Conservation (phyloP, 2,329 filamentous ascomycete species). For the Xylaria sp. region DNA sequence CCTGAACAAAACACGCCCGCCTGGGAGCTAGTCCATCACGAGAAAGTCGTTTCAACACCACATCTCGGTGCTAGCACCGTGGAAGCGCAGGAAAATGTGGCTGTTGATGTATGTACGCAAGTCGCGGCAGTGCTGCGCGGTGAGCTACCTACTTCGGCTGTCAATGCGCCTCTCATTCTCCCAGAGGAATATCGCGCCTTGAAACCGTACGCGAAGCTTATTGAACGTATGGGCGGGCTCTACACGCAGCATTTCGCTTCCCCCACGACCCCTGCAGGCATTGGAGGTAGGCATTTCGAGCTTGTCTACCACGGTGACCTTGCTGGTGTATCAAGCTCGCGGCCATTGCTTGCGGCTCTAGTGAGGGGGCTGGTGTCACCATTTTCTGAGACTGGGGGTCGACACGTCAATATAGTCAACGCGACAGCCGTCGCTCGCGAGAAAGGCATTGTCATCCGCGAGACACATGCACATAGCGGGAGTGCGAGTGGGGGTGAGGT, state of each 20-base stretch:
- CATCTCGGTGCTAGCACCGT: constrained; percentile 83
- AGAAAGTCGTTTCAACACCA: constrained; percentile 79
- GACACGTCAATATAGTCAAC: constrained; percentile 85
- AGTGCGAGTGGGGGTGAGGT: constrained; percentile 61
- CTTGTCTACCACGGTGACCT: constrained; percentile 81
- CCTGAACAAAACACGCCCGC: constrained; percentile 69
- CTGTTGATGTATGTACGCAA: constrained; percentile 83
- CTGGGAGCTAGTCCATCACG: constrained; percentile 71
- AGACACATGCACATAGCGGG: constrained; percentile 67
- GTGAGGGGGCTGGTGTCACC: constrained; percentile 79
- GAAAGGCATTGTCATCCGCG: constrained; percentile 80
- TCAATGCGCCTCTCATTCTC: constrained; percentile 83
- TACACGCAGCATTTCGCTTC: constrained; percentile 79
- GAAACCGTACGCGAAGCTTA: constrained; percentile 76
- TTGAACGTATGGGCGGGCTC: constrained; percentile 81
- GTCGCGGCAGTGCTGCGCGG: constrained; percentile 78
- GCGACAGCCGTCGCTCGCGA: constrained; percentile 79
- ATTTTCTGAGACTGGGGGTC: constrained; percentile 72
- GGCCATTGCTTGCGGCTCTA: constrained; percentile 80
- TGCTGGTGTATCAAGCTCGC: constrained; percentile 76
- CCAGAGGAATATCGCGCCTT: constrained; percentile 82
- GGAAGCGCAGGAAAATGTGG: constrained; percentile 86
- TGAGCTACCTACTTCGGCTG: constrained; percentile 77
- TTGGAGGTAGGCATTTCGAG: constrained; percentile 76
- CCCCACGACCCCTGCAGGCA: constrained; percentile 38